phyloP scores from a whole-genome alignment of 371 early-diverging fungal genomes.

The Blyttiomyces sp. region DNA sequence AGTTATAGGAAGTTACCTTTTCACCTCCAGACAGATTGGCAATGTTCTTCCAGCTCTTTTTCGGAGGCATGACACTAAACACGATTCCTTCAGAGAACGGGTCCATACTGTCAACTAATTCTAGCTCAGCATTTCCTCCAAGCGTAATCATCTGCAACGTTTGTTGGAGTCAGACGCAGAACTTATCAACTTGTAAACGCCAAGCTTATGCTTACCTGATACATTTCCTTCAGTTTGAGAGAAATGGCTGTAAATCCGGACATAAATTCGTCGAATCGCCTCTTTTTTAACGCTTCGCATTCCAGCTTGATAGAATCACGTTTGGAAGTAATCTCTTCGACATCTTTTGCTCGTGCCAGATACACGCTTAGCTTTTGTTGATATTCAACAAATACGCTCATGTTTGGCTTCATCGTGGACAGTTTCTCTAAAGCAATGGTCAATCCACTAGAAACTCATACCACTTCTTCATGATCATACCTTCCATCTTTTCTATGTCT shows the following conservation, averaged over 20 bases:
- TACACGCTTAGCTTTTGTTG: conserved; percentile 73
- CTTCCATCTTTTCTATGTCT: conserved; percentile 38
- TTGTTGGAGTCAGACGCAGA: not conserved
- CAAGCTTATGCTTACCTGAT: conserved; percentile 64
- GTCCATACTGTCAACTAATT: conserved; percentile 98
- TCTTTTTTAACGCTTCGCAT: conserved; percentile 76
- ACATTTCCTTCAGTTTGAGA: conserved; percentile 97
- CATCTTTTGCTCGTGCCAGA: conserved; percentile 63
- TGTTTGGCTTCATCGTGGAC: conserved; percentile 76
- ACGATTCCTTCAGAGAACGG: conserved; percentile 99
- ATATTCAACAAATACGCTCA: conserved; percentile 87
- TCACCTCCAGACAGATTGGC: conserved; percentile 99
- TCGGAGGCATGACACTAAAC: conserved; percentile 99
- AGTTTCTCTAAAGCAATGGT: conserved; percentile 49
- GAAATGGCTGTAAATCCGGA: conserved; percentile 93
- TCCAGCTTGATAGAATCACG: conserved; percentile 72
- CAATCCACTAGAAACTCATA: not conserved
- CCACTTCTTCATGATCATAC: conserved; percentile 3
- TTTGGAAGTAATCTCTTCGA: conserved; percentile 68
- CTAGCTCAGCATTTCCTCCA: conserved; percentile 99
- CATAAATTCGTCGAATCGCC: conserved; percentile 93
- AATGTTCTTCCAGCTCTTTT: conserved; percentile 99
- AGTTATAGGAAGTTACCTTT: conserved; percentile 84
- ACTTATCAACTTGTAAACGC: not conserved
- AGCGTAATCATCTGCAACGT: conserved; percentile 86